phyloP scores from a whole-genome alignment of 2,329 filamentous ascomycete genomes.

The Pezizomycotina sp. region DNA sequence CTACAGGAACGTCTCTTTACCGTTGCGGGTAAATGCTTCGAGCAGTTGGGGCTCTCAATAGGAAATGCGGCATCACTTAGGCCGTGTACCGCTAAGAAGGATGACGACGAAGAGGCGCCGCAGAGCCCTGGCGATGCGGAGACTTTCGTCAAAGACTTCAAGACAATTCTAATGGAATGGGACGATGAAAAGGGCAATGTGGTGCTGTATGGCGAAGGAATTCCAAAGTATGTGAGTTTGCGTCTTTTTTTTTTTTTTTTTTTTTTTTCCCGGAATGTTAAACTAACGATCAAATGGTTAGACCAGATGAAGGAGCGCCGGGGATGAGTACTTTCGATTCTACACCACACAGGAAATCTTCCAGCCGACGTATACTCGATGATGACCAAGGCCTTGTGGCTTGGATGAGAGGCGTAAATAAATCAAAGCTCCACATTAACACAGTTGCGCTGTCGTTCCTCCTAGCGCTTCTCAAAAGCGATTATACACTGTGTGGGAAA shows the following conservation, averaged over 20 bases:
- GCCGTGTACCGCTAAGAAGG: conserved; percentile 15
- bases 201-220: conserved; percentile 25
- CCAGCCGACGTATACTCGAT: conserved; percentile 39
- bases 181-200: conserved; percentile 29
- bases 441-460: conserved; percentile 47
- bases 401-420: conserved; percentile 38
- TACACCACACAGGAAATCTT: conserved; percentile 25
- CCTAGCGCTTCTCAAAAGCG: conserved; percentile 24
- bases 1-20: conserved; percentile 24
- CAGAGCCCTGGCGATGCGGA: conserved; percentile 13
- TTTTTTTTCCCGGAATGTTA: too few species aligned
- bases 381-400: conserved; percentile 37
- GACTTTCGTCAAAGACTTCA: conserved; percentile 27
- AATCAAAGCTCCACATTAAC: conserved; percentile 38
- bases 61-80: conserved; percentile 22
- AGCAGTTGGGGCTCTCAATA: conserved; percentile 21
- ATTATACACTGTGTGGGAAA: conserved; percentile 7
- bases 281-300: too few species aligned
- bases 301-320: conserved; percentile 20
- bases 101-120: conserved; percentile 11
- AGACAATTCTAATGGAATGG: conserved; percentile 29
- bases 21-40: conserved; percentile 23
- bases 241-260: too few species aligned
- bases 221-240: conserved; percentile 16
- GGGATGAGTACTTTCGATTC: conserved; percentile 21